Conservation (phyloP, 257 asterid species). For the Knoxia roxburghii region DNA sequence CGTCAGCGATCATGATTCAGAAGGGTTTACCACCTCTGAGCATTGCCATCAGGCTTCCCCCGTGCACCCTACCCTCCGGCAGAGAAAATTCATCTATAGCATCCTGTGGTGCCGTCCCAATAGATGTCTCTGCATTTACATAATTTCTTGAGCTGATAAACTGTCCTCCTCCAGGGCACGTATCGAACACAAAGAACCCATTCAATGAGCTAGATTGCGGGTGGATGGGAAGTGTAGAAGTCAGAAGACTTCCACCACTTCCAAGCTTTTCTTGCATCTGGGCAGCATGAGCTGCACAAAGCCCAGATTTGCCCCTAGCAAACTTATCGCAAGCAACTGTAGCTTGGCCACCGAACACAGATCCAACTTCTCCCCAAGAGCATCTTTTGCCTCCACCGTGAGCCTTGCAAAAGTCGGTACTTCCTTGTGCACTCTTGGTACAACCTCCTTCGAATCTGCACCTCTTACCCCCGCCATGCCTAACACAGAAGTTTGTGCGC, state of each 20-base stretch:
- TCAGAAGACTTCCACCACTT: constrained; percentile 9
- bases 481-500: constrained; percentile 49
- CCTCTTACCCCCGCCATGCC: constrained; percentile 77
- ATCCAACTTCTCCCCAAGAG: constrained; percentile 43
- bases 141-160: constrained; percentile 21
- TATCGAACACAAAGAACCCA: constrained; percentile 2
- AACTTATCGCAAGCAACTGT: constrained; percentile 44
- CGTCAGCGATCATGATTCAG: not conserved
- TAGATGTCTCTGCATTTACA: constrained; percentile 10
- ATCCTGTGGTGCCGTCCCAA: constrained; percentile 12
- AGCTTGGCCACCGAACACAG: constrained; percentile 22
- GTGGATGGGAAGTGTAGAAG: constrained; percentile 20
- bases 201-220: constrained; percentile 17
- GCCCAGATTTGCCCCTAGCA: constrained; percentile 52
- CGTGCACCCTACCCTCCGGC: constrained; percentile 77
- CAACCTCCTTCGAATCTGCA: constrained; percentile 50
- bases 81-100: constrained; percentile 28
- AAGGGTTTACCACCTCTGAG: constrained; percentile 35
- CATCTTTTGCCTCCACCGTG: constrained; percentile 65
- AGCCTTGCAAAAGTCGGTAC: constrained; percentile 57
- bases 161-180: constrained; percentile 11
- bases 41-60: constrained; percentile 63
- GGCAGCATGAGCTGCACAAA: constrained; percentile 50
- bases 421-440: constrained; percentile 60
- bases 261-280: constrained; percentile 24